Evolutionary conservation across 1,139 yeast genomes (phyloP), one percentile per base, ranked within the genome.

Genomic region (Lizanozyma gosingica): DNA sequence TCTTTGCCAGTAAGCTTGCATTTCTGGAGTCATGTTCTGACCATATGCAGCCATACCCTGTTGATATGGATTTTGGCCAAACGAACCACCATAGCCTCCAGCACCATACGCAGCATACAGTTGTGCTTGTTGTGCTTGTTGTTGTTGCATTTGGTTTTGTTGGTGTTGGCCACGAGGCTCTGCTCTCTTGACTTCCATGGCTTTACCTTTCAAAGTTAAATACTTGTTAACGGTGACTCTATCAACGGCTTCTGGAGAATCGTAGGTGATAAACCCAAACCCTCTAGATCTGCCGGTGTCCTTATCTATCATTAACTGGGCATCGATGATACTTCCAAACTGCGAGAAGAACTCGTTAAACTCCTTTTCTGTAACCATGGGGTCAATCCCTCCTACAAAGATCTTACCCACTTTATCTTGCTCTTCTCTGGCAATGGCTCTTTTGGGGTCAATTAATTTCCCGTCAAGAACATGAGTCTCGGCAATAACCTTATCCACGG

Each of bases 201-300:
- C 80, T 60, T 83, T 86, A 40, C 95, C 96, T 58, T 88, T 88
- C 50, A 88, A 80, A 43, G 83, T 79, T 48, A 88, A 74, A 56
- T 80, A 86, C 63, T 85, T 84, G 59, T 83, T 83, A 43, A 81
- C 85, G 45, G 94, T 83, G 44, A 88, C 95, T 53, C 82, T 74
- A 55, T 92, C 98, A 37, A 92, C 97, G 11, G 97, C 97, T 40
- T 83, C 92, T 33, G 96, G 95, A 18, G 95, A 79, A 56, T 92
- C 98, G 61, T 84, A 92, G 8, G 99, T 92, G 48, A 92, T 92
- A 62, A 92, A 92, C 0, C 99, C 99, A 62, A 92, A 92, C 22
- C 99, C 99, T 67, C 98, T 77, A 3, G 97, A 90, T 57, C 95
- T 78, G 44, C 98, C 98, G 4, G 97, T 87, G 59, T 92, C 97